phyloP scores from a whole-genome alignment of 352 stramenopile genomes.

The Globisporangium emineosum region DNA sequence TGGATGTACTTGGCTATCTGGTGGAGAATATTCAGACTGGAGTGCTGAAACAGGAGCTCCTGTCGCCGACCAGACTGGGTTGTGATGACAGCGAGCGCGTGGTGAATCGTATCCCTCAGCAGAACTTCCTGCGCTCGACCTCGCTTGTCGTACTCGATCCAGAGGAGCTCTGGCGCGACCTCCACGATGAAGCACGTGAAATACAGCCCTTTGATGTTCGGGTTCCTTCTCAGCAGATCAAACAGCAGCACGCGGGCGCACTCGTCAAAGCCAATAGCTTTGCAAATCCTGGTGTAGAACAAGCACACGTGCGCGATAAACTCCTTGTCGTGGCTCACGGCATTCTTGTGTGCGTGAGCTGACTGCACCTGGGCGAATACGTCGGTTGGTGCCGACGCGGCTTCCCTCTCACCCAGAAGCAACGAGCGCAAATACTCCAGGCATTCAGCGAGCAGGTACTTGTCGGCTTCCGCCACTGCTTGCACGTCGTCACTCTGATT shows the following conservation, averaged over 20 bases:
- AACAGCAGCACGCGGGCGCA: conserved; percentile 40
- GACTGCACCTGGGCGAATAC: neutral
- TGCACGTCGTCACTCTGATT: neutral
- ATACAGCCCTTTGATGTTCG: conserved; percentile 42
- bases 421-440: neutral
- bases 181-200: conserved; percentile 36
- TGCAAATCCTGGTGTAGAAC: conserved; percentile 37
- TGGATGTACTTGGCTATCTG: neutral
- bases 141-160: conserved; percentile 30
- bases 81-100: conserved; percentile 31
- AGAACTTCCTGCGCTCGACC: conserved; percentile 13
- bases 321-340: conserved; percentile 33
- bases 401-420: neutral
- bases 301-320: conserved; percentile 42
- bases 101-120: conserved; percentile 28
- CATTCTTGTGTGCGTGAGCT: neutral
- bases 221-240: conserved; percentile 36
- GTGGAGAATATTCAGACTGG: neutral
- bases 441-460: neutral
- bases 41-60: neutral
- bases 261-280: conserved; percentile 16
- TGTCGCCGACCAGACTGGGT: neutral
- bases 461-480: neutral
- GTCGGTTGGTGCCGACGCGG: neutral
- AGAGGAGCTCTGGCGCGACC: conserved; percentile 29